A percentile compares a stretch with the other conserved stretches of the same genome.
Evolutionary conservation across 1,139 yeast genomes (phyloP).

Genomic region (Scheffersomyces segobiensis): DNA sequence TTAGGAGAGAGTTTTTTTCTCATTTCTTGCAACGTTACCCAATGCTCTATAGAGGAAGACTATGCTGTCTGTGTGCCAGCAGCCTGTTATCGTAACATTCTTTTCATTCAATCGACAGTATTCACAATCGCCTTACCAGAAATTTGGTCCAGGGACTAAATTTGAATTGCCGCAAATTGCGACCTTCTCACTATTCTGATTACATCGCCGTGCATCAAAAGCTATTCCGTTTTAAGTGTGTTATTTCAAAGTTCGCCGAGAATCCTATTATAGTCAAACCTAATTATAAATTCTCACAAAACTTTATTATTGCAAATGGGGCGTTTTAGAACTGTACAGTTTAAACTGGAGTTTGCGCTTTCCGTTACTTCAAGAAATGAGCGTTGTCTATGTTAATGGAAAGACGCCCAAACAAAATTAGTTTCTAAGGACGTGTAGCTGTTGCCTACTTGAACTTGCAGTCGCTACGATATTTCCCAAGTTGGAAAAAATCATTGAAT

Average conservation of each 20-base stretch:
- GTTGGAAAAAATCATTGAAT: neutral
- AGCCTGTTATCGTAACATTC: neutral
- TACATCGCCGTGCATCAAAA: neutral
- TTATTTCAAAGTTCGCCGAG: neutral
- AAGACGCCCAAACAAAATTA: neutral
- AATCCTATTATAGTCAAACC: neutral
- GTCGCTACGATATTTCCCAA: neutral
- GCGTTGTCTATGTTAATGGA: neutral
- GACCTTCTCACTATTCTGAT: neutral
- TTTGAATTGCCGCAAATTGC: neutral
- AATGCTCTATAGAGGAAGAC: neutral
- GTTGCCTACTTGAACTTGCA: neutral
- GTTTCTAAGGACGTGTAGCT: neutral
- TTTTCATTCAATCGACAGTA: neutral
- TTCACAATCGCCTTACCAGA: neutral
- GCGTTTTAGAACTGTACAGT: neutral
- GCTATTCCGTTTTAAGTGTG: neutral
- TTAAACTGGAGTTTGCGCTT: neutral
- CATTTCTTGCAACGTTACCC: neutral
- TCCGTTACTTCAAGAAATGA: neutral
- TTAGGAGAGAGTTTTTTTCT: neutral
- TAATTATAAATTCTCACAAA: neutral
- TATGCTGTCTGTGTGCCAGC: neutral
- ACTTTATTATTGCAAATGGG: neutral
- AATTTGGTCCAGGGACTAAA: neutral